Conservation (phyloP, 2,329 filamentous ascomycete genomes). For the Talaromyces sp. region DNA sequence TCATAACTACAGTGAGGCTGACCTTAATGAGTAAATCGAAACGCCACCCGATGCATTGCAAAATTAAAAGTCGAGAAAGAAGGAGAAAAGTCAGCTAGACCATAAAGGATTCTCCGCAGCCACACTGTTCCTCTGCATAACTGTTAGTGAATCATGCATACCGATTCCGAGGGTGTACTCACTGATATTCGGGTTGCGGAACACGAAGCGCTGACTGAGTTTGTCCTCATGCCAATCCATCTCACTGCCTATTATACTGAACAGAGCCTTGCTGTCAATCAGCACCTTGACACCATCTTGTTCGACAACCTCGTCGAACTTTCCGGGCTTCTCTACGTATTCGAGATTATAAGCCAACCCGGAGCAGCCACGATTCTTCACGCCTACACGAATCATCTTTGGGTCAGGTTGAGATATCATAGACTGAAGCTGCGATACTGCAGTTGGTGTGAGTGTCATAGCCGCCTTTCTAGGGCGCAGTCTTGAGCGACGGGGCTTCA, state of each 20-base stretch:
- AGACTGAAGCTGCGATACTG: conserved; percentile 71
- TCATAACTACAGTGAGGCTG: neutral
- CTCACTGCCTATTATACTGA: conserved; percentile 97
- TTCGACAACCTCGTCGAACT: conserved; percentile 87
- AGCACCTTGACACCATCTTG: conserved; percentile 95
- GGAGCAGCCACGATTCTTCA: conserved; percentile 90
- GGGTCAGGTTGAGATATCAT: conserved; percentile 81
- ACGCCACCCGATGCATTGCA: conserved; percentile 38
- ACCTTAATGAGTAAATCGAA: conserved; percentile 15
- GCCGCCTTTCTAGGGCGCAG: conserved; percentile 83
- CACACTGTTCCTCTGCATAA: conserved; percentile 82
- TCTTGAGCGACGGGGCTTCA: conserved; percentile 60
- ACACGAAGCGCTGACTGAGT: conserved; percentile 85
- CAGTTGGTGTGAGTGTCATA: conserved; percentile 76
- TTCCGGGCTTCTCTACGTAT: conserved; percentile 85
- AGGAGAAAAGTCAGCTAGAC: conserved; percentile 43
- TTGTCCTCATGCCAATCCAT: conserved; percentile 99
- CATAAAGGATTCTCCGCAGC: conserved; percentile 96
- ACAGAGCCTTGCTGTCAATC: conserved; percentile 94
- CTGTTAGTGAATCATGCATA: conserved; percentile 1
- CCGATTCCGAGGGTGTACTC: conserved; percentile 45
- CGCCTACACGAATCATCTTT: conserved; percentile 89
- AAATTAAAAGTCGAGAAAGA: conserved; percentile 23
- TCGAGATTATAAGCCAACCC: conserved; percentile 90
- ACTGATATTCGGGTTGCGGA: conserved; percentile 98